These are phyloP conservation scores for Alternaria conjuncta DNA, from an alignment of 2,329 filamentous ascomycete species.

Conservation along the genomic window DNA sequence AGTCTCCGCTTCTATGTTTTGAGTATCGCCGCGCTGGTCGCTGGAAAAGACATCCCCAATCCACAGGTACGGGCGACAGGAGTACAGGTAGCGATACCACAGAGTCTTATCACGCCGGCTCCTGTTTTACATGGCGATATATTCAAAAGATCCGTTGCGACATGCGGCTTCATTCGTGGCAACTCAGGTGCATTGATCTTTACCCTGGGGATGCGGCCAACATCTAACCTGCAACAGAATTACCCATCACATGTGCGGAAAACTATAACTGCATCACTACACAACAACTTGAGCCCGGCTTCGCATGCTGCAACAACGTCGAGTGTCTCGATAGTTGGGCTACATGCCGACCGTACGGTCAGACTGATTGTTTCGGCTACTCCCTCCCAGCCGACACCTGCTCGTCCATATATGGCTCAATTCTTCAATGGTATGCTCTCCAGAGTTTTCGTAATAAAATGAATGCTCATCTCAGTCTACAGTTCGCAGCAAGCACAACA, in stretches of 20 bases:
- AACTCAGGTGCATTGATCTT: constrained; percentile 9
- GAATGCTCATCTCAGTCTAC: not conserved
- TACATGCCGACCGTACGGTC: constrained; percentile 3
- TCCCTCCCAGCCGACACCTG: not conserved
- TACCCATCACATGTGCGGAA: constrained; percentile 8
- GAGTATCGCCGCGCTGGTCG: not conserved
- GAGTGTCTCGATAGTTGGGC: constrained; percentile 5
- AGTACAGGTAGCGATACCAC: not conserved
- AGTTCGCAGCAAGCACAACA: constrained; percentile 8
- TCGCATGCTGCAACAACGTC: constrained; percentile 12
- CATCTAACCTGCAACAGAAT: constrained; percentile 1
- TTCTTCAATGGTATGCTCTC: constrained; percentile 3
- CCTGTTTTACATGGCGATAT: not conserved
- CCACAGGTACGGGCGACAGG: not conserved
- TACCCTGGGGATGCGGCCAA: not conserved
- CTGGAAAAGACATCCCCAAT: not conserved
- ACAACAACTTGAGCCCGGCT: not conserved
- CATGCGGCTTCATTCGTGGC: constrained; percentile 11
- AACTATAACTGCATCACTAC: constrained; percentile 9
- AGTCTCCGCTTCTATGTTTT: not conserved
- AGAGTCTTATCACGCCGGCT: constrained; percentile 10
- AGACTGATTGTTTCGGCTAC: constrained; percentile 1
- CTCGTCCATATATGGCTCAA: constrained; percentile 2
- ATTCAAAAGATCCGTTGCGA: constrained; percentile 11
- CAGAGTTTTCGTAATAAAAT: not conserved